phyloP scores from a whole-genome alignment of 352 stramenopile genomes.

The Thraustotheca clavata region DNA sequence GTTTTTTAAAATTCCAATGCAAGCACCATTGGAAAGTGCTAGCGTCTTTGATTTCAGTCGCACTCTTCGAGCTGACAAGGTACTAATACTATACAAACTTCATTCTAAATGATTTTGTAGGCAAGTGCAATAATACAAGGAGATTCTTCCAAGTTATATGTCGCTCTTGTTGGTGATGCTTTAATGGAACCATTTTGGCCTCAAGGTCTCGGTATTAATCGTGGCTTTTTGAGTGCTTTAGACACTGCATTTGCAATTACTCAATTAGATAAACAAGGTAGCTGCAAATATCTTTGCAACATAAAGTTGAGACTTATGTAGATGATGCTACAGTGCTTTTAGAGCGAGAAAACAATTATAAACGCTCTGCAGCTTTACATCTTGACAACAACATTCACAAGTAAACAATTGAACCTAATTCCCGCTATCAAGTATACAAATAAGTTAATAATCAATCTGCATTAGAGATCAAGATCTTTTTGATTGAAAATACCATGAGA shows the following conservation, averaged over 20 bases:
- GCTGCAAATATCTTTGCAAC: background rate
- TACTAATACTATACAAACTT: background rate
- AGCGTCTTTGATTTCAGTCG: conserved; percentile 81
- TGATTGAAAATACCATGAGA: background rate
- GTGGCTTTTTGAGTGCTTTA: conserved; percentile 69
- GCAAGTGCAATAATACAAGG: conserved; percentile 55
- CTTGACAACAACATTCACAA: conserved; percentile 78
- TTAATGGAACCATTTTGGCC: conserved; percentile 84
- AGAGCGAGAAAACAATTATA: conserved; percentile 70
- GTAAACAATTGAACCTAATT: conserved; percentile 66
- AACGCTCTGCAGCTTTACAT: conserved; percentile 54
- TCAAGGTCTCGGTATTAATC: conserved; percentile 70
- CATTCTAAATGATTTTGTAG: background rate
- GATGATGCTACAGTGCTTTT: conserved; percentile 62
- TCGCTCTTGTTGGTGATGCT: conserved; percentile 66
- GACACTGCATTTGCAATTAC: conserved; percentile 72
- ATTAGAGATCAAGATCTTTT: background rate
- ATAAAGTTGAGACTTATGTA: background rate
- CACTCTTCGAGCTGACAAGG: conserved; percentile 59
- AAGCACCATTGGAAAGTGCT: conserved; percentile 53
- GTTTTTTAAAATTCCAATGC: conserved; percentile 65
- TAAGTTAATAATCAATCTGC: background rate
- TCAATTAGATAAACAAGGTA: conserved; percentile 45
- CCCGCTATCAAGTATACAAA: conserved; percentile 33
- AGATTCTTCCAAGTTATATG: conserved; percentile 67